phyloP scores from a whole-genome alignment of 768 basidiomycete genomes.

The Artomyces pyxidatus region DNA sequence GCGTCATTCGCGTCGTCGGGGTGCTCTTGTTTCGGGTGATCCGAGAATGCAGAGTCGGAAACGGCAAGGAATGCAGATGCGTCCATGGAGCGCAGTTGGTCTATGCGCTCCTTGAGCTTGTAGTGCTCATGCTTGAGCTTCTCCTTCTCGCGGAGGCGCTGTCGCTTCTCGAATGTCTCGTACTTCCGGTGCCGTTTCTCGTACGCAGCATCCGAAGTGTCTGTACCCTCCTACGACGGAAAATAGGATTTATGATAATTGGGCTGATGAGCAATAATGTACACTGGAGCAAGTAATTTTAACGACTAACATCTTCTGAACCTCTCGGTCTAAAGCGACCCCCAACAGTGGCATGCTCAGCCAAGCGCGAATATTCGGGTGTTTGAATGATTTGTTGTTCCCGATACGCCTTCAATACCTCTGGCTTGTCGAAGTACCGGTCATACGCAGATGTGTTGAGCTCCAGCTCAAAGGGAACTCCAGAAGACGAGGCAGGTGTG shows the following conservation, averaged over 20 bases:
- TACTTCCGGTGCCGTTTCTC: conserved; percentile 80
- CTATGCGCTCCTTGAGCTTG: conserved; percentile 83
- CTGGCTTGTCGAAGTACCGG: conserved; percentile 71
- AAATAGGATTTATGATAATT: conserved; percentile 3
- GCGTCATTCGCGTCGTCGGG: conserved; percentile 20
- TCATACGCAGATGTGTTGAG: conserved; percentile 57
- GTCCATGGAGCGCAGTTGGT: conserved; percentile 73
- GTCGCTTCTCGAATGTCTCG: conserved; percentile 79
- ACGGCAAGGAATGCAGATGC: conserved; percentile 56
- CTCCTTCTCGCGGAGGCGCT: conserved; percentile 82
- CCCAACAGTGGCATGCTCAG: conserved; percentile 47
- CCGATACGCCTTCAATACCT: conserved; percentile 63
- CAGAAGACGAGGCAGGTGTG: conserved; percentile 34
- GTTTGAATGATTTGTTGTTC: conserved; percentile 71
- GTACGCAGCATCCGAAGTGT: conserved; percentile 77
- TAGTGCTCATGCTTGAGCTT: conserved; percentile 89
- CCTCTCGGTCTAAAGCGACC: conserved; percentile 65
- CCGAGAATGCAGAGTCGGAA: conserved; percentile 44
- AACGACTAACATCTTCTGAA: conserved; percentile 56
- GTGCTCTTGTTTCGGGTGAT: conserved; percentile 19
- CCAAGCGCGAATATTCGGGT: conserved; percentile 50
- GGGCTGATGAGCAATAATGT: conserved; percentile 6
- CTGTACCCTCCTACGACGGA: conserved; percentile 38
- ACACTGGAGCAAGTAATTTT: conserved; percentile 10
- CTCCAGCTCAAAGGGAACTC: conserved; percentile 26